phyloP scores from a whole-genome alignment of 1,139 yeast species.

The Hyphopichia buzzinii region DNA sequence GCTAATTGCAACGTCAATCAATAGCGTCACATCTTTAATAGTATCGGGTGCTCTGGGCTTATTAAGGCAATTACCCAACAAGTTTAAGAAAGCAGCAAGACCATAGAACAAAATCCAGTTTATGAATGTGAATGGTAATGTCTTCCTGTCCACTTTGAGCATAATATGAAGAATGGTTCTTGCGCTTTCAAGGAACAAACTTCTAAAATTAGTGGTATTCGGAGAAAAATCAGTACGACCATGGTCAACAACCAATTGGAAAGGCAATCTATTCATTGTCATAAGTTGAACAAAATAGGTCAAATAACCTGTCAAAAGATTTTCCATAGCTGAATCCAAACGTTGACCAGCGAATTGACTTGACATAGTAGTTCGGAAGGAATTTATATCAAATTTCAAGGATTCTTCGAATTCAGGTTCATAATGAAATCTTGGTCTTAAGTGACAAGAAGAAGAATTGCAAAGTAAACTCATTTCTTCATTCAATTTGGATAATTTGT shows the following conservation, averaged over 20 bases:
- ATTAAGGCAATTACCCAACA: conserved; percentile 32
- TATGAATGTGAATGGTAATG: conserved; percentile 21
- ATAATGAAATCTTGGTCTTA: conserved; percentile 24
- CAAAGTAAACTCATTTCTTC: conserved; percentile 18
- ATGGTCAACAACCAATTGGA: conserved; percentile 10
- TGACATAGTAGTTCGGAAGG: too few relatives aligned
- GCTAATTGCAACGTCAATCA: conserved; percentile 26
- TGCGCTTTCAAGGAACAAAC: conserved; percentile 30
- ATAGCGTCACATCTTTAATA: conserved; percentile 26
- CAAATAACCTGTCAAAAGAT: conserved; percentile 23
- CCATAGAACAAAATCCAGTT: conserved; percentile 38
- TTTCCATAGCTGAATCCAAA: conserved; percentile 11
- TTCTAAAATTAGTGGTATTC: conserved; percentile 19
- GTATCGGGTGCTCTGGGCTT: conserved; percentile 29
- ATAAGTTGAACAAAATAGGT: conserved; percentile 33
- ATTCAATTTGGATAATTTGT: conserved; percentile 19
- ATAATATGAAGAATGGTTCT: conserved; percentile 32
- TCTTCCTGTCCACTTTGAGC: conserved; percentile 17
- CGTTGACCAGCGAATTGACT: too few relatives aligned
- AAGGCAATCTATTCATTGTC: conserved; percentile 37
- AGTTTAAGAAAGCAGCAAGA: conserved; percentile 30
- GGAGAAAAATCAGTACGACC: conserved; percentile 9
- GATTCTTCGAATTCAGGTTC: conserved; percentile 21
- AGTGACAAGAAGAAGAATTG: conserved; percentile 11
- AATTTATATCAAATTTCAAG: conserved; percentile 1